A percentile compares a stretch with the other conserved stretches of the same genome.
phyloP scores from a whole-genome alignment of 2,329 filamentous ascomycete genomes.

The Cladophialophora yegresii region DNA sequence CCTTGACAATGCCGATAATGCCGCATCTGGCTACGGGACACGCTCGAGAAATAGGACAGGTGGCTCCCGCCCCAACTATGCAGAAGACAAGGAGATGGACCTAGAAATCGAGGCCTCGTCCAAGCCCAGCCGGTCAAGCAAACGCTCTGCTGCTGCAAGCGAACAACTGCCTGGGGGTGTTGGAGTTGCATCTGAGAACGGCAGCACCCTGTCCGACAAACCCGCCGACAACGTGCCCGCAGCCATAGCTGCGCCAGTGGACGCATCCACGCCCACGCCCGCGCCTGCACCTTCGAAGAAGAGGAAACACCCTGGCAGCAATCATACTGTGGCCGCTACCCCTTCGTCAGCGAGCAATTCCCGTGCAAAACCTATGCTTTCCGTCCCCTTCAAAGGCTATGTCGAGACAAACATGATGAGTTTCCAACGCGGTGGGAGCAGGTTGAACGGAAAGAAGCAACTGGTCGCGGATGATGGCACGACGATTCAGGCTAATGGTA shows the following conservation, averaged over 20 bases:
- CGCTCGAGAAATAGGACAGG: constrained; percentile 86
- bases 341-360: constrained; percentile 42
- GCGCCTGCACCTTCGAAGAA: constrained; percentile 67
- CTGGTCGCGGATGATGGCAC: constrained; percentile 91
- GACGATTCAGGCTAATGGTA: constrained; percentile 80
- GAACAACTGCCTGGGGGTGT: constrained; percentile 15
- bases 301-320: constrained; percentile 69
- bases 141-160: constrained; percentile 26
- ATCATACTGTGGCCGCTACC: constrained; percentile 42
- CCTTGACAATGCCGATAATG: constrained; percentile 45
- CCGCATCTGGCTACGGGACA: constrained; percentile 77
- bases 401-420: constrained; percentile 81
- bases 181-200: constrained; percentile 27
- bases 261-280: constrained; percentile 52
- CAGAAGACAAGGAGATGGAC: constrained; percentile 88
- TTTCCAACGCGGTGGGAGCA: constrained; percentile 71
- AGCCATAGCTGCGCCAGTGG: constrained; percentile 39
- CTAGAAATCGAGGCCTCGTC: constrained; percentile 72
- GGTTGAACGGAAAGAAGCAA: constrained; percentile 68
- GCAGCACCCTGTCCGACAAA: constrained; percentile 6
- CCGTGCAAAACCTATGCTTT: constrained; percentile 38
- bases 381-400: constrained; percentile 37
- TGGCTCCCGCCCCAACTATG: constrained; percentile 84
- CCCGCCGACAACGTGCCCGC: constrained; percentile 11
- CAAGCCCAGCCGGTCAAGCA: constrained; percentile 39